These are phyloP conservation scores for Melocanna baccifera DNA, from an alignment of 176 grass and related monocot species.

Conservation along the genomic window DNA sequence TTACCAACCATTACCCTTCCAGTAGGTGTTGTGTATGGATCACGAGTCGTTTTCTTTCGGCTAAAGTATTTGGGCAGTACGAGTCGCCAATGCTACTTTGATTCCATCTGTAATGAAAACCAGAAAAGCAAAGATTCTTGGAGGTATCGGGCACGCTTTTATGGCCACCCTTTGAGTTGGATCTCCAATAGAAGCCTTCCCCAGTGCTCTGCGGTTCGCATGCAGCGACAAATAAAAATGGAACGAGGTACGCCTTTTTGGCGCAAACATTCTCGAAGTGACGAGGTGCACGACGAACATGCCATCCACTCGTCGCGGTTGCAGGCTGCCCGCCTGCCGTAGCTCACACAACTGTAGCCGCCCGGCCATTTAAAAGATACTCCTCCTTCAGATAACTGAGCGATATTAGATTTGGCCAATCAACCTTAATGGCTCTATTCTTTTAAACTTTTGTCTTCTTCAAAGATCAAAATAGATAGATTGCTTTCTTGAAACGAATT, in stretches of 20 bases:
- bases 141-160: slow-evolving; percentile 33
- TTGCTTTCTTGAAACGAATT: too few species aligned
- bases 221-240: neutral
- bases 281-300: slow-evolving; percentile 30
- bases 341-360: neutral
- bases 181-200: neutral
- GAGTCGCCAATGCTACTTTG: slow-evolving; percentile 21
- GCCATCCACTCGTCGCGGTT: slow-evolving; percentile 22
- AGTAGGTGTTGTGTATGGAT: slow-evolving; percentile 34
- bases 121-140: slow-evolving; percentile 37
- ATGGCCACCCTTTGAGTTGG: slow-evolving; percentile 25
- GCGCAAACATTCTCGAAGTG: slow-evolving; percentile 27
- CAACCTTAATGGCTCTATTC: too few species aligned
- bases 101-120: slow-evolving; percentile 9
- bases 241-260: slow-evolving; percentile 5
- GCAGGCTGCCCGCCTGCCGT: neutral
- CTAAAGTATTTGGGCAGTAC: slow-evolving; percentile 21
- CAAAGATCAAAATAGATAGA: too few species aligned
- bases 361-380: neutral
- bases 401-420: too few species aligned
- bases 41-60: slow-evolving; percentile 23
- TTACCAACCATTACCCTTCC: neutral
- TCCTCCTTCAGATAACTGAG: neutral
- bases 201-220: neutral
- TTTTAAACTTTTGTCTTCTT: too few species aligned